Conservation (phyloP, 2,329 filamentous ascomycete species). For the Paramyrothecium sp. region DNA sequence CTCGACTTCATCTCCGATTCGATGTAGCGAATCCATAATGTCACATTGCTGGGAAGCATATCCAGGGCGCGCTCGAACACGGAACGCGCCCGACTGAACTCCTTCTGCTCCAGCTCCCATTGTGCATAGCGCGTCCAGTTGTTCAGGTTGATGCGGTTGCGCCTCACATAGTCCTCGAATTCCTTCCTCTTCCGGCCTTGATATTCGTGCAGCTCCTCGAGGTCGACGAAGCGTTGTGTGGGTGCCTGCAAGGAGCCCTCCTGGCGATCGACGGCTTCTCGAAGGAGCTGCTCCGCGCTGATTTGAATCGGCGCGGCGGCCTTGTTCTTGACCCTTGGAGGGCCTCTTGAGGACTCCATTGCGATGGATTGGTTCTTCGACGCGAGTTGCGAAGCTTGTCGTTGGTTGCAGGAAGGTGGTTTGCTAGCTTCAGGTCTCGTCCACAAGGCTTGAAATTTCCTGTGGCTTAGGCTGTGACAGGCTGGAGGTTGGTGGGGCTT, state of each 20-base stretch:
- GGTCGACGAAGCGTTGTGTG: conserved; percentile 90
- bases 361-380: conserved; percentile 26
- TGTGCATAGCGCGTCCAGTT: conserved; percentile 98
- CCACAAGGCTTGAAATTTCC: conserved; percentile 21
- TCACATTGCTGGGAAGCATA: conserved; percentile 82
- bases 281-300: conserved; percentile 92
- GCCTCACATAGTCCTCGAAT: conserved; percentile 96
- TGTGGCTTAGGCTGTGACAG: conserved; percentile 14
- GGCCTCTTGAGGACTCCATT: conserved; percentile 90
- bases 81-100: conserved; percentile 85
- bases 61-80: conserved; percentile 95
- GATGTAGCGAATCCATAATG: conserved; percentile 89
- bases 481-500: conserved; percentile 7
- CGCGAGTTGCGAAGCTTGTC: no score
- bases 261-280: conserved; percentile 95
- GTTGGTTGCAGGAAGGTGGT: conserved; percentile 10
- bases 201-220: conserved; percentile 97
- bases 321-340: conserved; percentile 98
- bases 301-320: conserved; percentile 87
- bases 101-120: conserved; percentile 98
- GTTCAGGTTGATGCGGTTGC: conserved; percentile 93
- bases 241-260: conserved; percentile 85
- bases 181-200: conserved; percentile 95
- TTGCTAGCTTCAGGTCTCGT: background rate
- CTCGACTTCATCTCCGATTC: conserved; percentile 91